A percentile compares a stretch with the other conserved stretches of the same genome.
Conservation (phyloP, 2,329 filamentous ascomycete species). For the Fusarium tanahbumbuense region DNA sequence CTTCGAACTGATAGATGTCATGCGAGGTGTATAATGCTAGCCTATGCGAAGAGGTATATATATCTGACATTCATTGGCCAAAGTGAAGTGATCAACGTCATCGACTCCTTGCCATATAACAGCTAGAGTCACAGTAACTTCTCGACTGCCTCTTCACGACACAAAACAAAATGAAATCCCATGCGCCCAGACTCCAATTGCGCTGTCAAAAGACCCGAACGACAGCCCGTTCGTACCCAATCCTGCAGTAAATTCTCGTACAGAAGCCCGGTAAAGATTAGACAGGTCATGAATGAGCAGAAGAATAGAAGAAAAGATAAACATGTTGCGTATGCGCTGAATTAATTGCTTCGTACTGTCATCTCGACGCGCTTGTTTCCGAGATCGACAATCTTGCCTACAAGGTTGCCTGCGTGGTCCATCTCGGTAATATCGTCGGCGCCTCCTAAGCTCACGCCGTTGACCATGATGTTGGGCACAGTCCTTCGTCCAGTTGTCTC, state of each 20-base stretch:
- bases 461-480: slow-evolving; percentile 91
- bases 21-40: not conserved
- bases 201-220: slow-evolving; percentile 14
- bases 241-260: slow-evolving; percentile 16
- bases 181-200: slow-evolving; percentile 38
- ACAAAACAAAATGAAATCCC: slow-evolving; percentile 23
- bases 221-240: slow-evolving; percentile 28
- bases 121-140: not conserved
- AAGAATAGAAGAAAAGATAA: not conserved
- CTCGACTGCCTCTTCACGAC: slow-evolving; percentile 1
- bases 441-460: slow-evolving; percentile 89
- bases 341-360: slow-evolving; percentile 55
- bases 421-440: slow-evolving; percentile 85
- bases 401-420: slow-evolving; percentile 73
- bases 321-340: not conserved
- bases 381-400: slow-evolving; percentile 77
- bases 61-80: slow-evolving; percentile 28
- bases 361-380: slow-evolving; percentile 73
- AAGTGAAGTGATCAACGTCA: slow-evolving; percentile 17
- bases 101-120: slow-evolving; percentile 1
- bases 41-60: slow-evolving; percentile 5
- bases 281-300: slow-evolving; percentile 21
- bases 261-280: slow-evolving; percentile 21
- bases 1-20: not conserved
- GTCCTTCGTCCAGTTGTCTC: slow-evolving; percentile 83